Base-by-base conservation (phyloP, 345 rosid genomes). In the Anacardium occidentale region DNA sequence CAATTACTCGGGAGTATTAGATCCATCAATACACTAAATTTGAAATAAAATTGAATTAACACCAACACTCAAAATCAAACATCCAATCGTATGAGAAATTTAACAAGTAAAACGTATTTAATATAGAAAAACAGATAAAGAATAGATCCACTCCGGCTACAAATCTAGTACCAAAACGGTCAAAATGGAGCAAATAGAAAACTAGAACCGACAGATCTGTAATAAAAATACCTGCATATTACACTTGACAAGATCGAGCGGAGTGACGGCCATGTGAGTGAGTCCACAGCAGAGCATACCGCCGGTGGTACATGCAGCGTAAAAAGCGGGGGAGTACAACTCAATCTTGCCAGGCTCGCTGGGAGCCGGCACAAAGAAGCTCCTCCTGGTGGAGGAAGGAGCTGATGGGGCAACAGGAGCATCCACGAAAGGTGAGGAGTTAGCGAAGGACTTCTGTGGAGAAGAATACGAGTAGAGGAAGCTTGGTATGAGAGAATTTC, bases 221-320 rank as follows among this genome's bases (percentile, higher is more conserved):
- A 24, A 48, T 44, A 25, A 45, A 13, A 6, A 53, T 14, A 93
- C 99, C 97, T 96, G 99, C 98, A 96, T 96, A 78, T 96, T 96
- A 69, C 99, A 93, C 86, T 96, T 96, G 89, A 96, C 97, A 37
- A 93, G 96, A 77, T 96, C 99, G 71, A 96, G 99, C 71, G 99
- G 99, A 69, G 99, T 96, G 72, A 96, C 90, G 53, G 92, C 24
- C 97, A 47, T 96, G 81, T 96, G 99, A 78, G 99, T 96, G 48
- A 89, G 86, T 55, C 98, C 99, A 64, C 98, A 96, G 88, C 99
- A 85, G 74, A 96, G 83, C 54, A 91, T 88, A 26, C 99, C 99
- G 13, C 98, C 99, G 51, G 65, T 63, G 9, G 98, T 93, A 67
- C 98, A 91, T 1, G 99, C 93, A 26, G 97, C 97, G 64, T 96